Conservation (phyloP, 2,329 filamentous ascomycete genomes). For the Cordyceps sp. region DNA sequence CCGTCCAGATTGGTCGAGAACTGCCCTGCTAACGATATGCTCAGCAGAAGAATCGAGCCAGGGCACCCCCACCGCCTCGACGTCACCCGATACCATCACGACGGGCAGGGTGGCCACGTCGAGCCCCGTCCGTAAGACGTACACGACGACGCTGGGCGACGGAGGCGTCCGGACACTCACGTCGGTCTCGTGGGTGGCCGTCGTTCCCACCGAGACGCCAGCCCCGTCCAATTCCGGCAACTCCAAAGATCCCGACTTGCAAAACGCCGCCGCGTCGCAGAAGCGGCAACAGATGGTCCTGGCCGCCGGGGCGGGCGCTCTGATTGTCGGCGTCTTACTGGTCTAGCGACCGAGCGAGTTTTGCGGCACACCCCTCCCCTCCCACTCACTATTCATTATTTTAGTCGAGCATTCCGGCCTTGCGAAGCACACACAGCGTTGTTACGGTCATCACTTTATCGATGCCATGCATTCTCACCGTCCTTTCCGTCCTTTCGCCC, state of each 20-base stretch:
- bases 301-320: slow-evolving; percentile 10
- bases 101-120: slow-evolving; percentile 17
- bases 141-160: slow-evolving; percentile 27
- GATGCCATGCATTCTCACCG: too few relatives aligned
- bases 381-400: not conserved
- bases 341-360: too few relatives aligned
- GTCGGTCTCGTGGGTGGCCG: slow-evolving; percentile 30
- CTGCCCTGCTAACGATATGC: slow-evolving; percentile 7
- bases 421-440: not conserved
- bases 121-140: slow-evolving; percentile 19
- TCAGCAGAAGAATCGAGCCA: slow-evolving; percentile 1
- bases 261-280: slow-evolving; percentile 17
- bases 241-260: slow-evolving; percentile 14
- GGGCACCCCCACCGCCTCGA: slow-evolving; percentile 7
- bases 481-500: too few relatives aligned
- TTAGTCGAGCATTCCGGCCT: not conserved
- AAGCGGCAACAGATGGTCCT: slow-evolving; percentile 8
- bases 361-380: too few relatives aligned
- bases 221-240: slow-evolving; percentile 11
- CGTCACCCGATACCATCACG: slow-evolving; percentile 15
- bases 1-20: too few relatives aligned
- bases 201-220: slow-evolving; percentile 18
- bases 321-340: slow-evolving; percentile 13
- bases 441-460: not conserved
- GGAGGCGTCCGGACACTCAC: slow-evolving; percentile 29